These are phyloP conservation scores for Penicillium bialowiezense DNA, from an alignment of 495 filamentous ascomycete genomes.

Conservation along the genomic window DNA sequence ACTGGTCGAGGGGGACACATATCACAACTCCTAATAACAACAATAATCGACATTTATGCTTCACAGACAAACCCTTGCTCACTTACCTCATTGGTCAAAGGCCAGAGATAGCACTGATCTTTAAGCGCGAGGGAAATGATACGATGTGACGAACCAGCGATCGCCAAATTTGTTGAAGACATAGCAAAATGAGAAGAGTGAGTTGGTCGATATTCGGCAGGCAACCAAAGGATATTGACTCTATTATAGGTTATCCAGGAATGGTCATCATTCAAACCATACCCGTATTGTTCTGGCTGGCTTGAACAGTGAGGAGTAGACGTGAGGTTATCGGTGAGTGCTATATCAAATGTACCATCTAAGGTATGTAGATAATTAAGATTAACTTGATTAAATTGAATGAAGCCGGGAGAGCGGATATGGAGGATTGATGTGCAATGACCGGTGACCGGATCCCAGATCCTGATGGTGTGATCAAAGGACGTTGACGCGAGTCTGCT, in stretches of 20 bases:
- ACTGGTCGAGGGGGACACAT: too few relatives aligned
- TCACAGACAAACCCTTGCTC: too few relatives aligned
- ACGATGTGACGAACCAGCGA: slow-evolving; percentile 7
- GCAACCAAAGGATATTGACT: slow-evolving; percentile 19
- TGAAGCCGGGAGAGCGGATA: background rate
- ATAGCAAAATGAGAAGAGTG: background rate
- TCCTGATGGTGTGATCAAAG: slow-evolving; percentile 13
- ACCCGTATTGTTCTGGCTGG: slow-evolving; percentile 1
- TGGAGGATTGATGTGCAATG: slow-evolving; percentile 38
- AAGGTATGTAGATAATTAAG: slow-evolving; percentile 1
- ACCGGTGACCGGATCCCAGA: slow-evolving; percentile 60
- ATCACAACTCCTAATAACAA: too few relatives aligned
- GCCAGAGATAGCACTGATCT: background rate
- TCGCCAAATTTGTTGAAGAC: slow-evolving; percentile 3
- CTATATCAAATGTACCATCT: slow-evolving; percentile 1
- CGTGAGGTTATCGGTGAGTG: background rate
- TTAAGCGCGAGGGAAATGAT: slow-evolving; percentile 11
- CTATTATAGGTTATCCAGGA: slow-evolving; percentile 24
- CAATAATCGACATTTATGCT: too few relatives aligned
- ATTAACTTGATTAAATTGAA: background rate
- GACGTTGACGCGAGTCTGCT: slow-evolving; percentile 10
- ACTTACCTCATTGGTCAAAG: background rate
- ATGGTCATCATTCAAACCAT: slow-evolving; percentile 8
- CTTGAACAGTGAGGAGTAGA: background rate
- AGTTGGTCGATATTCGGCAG: slow-evolving; percentile 16